These are phyloP conservation scores for Nemania sp. DNA, from an alignment of 2,329 filamentous ascomycete species.

Conservation along the genomic window DNA sequence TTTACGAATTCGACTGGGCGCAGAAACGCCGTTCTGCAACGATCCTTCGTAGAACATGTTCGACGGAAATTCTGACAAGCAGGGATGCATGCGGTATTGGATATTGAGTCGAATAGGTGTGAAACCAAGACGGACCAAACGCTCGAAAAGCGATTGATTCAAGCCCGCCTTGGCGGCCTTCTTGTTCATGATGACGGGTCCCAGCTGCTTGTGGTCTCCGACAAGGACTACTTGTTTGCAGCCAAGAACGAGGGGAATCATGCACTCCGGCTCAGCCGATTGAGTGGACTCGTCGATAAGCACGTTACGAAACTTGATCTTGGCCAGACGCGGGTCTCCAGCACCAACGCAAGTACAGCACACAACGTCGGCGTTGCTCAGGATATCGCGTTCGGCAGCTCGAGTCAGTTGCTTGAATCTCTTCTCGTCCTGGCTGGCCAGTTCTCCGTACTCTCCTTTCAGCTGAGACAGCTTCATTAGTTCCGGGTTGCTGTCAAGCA, in stretches of 20 bases:
- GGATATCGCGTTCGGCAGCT: constrained; percentile 89
- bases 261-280: constrained; percentile 96
- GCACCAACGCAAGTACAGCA: constrained; percentile 99
- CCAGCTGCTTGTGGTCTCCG: constrained; percentile 96
- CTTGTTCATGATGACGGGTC: constrained; percentile 99
- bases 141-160: constrained; percentile 98
- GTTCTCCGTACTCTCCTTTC: constrained; percentile 86
- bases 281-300: constrained; percentile 98
- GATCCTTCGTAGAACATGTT: constrained; percentile 99
- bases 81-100: constrained; percentile 99
- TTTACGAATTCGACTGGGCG: constrained; percentile 81
- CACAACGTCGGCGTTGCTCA: constrained; percentile 94
- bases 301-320: constrained; percentile 98
- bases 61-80: constrained; percentile 93
- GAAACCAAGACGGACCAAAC: constrained; percentile 87
- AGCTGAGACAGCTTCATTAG: constrained; percentile 89
- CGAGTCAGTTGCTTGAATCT: constrained; percentile 96
- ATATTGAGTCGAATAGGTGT: constrained; percentile 92
- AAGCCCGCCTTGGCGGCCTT: constrained; percentile 97
- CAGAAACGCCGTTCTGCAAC: constrained; percentile 93
- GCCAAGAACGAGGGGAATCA: constrained; percentile 95
- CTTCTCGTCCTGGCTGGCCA: constrained; percentile 96
- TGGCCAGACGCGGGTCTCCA: constrained; percentile 89
- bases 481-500: constrained; percentile 96
- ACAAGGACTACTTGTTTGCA: constrained; percentile 99